Base-by-base conservation (phyloP, 169 alveolate genomes). In the Cryptosporidium canis region DNA sequence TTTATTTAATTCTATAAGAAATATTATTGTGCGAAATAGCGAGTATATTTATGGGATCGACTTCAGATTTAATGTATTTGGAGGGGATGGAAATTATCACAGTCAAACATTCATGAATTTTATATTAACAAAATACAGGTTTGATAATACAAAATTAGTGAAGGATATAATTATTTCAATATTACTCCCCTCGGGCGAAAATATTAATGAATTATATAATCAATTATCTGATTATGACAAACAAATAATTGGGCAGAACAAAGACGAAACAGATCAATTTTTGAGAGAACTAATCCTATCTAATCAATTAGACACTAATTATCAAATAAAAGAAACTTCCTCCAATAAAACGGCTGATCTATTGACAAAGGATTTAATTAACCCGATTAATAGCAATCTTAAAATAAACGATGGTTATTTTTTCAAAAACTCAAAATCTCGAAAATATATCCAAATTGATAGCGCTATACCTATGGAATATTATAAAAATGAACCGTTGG, bases 51-150 rank as follows among this genome's bases (percentile, higher is more conserved):
- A 31, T 5, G 9, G 7, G 3, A 21, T 67, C 11, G 2, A 67
- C 24, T 47, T 44, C 39, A 29, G 45, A 12, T 29, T 31, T 31
- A 67, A 11, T 43, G 83, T 67, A n/a, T 24, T 67, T 67, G 65
- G 83, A n/a, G 65, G 41, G 8, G 66, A 67, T 21, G 66, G 66
- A 45, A 67, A 45, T 27, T 67, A 45, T 43, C 83, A 67, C 37
- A 41, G 0, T 27, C 33, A 21, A 45, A 67, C 24, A 12, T 67
- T 33, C 21, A 41, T 41, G 41, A n/a, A 45, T 45, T 67, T 9
- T n/a, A 43, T 67, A 2, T 29, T 44, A 45, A 44, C 83, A 3
- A 67, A 43, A 16, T 67, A 31, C 33, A 44, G 45, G 0, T 67
- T 67, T 18, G 45, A n/a, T 29, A 27, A 67, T 33, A 8, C 3